Conservation (phyloP, 2,329 filamentous ascomycete genomes). For the Hymenoscyphus salicellus region DNA sequence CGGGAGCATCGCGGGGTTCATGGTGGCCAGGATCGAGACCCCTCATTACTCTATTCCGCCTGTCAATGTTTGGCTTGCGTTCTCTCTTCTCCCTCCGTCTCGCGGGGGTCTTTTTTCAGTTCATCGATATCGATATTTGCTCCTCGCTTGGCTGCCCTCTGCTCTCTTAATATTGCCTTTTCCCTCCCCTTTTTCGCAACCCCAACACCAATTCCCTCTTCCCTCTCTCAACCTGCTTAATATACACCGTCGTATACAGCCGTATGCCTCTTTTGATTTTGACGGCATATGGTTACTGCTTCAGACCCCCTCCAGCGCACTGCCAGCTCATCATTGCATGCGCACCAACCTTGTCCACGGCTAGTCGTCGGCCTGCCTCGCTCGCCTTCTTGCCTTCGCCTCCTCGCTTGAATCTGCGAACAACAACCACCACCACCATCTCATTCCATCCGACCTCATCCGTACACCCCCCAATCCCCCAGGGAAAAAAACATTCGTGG, state of each 20-base stretch:
- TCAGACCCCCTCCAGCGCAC: constrained; percentile 55
- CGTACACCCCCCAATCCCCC: not conserved
- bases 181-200: constrained; percentile 1
- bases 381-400: constrained; percentile 24
- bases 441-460: not conserved
- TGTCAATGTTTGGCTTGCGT: not conserved
- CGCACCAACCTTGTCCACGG: constrained; percentile 40
- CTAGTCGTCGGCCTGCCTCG: constrained; percentile 31
- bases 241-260: constrained; percentile 36
- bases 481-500: constrained; percentile 10
- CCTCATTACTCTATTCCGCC: not conserved
- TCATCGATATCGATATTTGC: not conserved
- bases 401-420: constrained; percentile 2
- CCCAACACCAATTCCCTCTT: constrained; percentile 3
- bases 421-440: not conserved
- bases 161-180: constrained; percentile 1
- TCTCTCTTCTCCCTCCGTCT: not conserved
- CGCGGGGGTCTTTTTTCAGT: not conserved
- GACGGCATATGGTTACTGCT: constrained; percentile 48
- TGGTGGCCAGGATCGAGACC: not conserved
- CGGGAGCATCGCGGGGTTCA: constrained; percentile 1
- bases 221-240: constrained; percentile 24
- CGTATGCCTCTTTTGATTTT: constrained; percentile 39
- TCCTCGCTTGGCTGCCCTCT: not conserved
- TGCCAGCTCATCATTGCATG: constrained; percentile 80